These are phyloP conservation scores for Nepenthes mirabilis DNA, from an alignment of 148 eudicot species.

Conservation along the genomic window DNA sequence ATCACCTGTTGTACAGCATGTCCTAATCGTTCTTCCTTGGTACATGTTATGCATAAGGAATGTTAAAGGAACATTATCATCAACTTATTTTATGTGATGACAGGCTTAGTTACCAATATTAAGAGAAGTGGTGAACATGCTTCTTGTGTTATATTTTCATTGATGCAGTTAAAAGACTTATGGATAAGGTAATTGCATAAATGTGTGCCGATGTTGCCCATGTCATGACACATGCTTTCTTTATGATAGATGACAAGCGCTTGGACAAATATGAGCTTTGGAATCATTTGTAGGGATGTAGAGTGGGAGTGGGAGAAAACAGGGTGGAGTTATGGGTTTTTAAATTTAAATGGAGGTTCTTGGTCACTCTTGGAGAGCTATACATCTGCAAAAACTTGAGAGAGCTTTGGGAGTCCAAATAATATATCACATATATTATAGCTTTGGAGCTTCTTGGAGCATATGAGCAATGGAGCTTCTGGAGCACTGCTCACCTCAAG, in stretches of 20 bases:
- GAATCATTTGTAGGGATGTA: slow-evolving; percentile 92
- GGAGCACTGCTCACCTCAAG: slow-evolving; percentile 82
- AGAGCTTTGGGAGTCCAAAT: slow-evolving; percentile 48
- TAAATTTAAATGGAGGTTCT: slow-evolving; percentile 49
- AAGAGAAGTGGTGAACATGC: background rate
- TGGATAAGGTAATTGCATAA: slow-evolving; percentile 41
- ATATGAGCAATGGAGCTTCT: slow-evolving; percentile 76
- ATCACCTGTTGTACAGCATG: too few relatives aligned
- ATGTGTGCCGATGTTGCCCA: slow-evolving; percentile 30
- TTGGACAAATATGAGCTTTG: slow-evolving; percentile 97
- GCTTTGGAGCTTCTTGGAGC: slow-evolving; percentile 90
- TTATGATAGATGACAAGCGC: slow-evolving; percentile 95
- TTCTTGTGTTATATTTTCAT: slow-evolving; percentile 6
- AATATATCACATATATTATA: slow-evolving; percentile 50
- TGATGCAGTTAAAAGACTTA: slow-evolving; percentile 11
- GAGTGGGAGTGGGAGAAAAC: slow-evolving; percentile 58
- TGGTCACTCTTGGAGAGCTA: slow-evolving; percentile 54
- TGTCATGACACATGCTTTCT: slow-evolving; percentile 85
- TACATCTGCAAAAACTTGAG: slow-evolving; percentile 51
- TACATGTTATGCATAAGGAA: too few relatives aligned
- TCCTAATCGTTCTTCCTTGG: too few relatives aligned
- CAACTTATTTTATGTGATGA: too few relatives aligned
- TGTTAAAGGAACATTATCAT: too few relatives aligned
- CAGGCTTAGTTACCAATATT: too few relatives aligned
- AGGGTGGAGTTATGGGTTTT: slow-evolving; percentile 71